Evolutionary conservation across 371 early-diverging fungal genomes (phyloP), one percentile per base, ranked within the genome.

Genomic region (Lichtheimia corymbifera): DNA sequence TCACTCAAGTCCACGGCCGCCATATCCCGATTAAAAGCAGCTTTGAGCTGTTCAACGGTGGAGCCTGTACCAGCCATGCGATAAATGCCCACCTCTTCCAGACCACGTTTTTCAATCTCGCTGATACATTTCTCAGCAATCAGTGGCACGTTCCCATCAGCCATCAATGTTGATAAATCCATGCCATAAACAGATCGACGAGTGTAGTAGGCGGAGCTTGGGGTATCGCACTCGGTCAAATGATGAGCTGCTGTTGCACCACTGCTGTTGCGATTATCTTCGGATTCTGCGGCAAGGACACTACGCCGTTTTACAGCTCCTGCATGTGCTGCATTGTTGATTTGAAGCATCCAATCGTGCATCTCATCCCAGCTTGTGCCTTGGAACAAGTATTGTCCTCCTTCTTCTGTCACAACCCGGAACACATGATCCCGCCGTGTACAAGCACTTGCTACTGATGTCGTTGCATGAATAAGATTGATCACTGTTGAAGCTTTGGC

Each of bases 81-180:
- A 58, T 93, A 93, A 13, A 93, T 91, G 14, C 93, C 93, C 30
- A 93, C 86, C 62, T 93, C 93, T 51, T 87, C 89, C n/a, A 93
- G 67, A 11, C 93, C 93, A 51, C 93, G 83, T 40, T 71, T 73
- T 76, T 92, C 93, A 30, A 93, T 88, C 61, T 93, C 93, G 1
- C 72, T 47, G 51, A 92, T 83, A 54, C 93, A 93, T 70, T 86
- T 90, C 50, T 85, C 84, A 2, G 88, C 88, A 5, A 87, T 65
- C 15, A 83, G 53, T 4, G 91, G 88, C 5, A 86, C 67, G 12
- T 79, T 62, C 0, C 83, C 80, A 55, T 88, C 83, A 5, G 68
- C 67, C 91, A 90, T 89, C 18, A 90, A 65, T 27, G 71, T 59
- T 2, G 70, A 71, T 25, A 92, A 57, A 35, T 80, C 83, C 20